Conservation (phyloP, 495 filamentous ascomycete species). For the Lophiostoma macrostomum region DNA sequence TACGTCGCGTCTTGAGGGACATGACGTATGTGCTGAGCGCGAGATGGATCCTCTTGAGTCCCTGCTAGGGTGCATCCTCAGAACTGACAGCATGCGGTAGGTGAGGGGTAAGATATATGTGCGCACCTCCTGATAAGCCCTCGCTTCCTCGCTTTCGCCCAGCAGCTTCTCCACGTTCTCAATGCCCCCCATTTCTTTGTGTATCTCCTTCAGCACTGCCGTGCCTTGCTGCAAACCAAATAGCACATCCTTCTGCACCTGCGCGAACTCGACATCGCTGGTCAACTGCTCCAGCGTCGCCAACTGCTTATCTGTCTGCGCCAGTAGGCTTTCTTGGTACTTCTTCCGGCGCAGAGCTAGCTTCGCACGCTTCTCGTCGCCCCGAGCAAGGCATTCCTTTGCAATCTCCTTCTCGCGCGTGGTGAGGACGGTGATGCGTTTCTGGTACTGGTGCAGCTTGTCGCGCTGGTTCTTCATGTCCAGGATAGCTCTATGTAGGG, state of each 20-base stretch:
- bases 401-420: constrained; percentile 79
- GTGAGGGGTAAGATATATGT: no score
- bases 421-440: constrained; percentile 79
- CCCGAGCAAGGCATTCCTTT: constrained; percentile 67
- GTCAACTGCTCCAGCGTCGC: constrained; percentile 82
- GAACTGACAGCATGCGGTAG: no score
- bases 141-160: constrained; percentile 84
- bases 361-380: constrained; percentile 76
- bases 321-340: constrained; percentile 88
- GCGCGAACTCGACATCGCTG: constrained; percentile 82
- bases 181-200: constrained; percentile 93
- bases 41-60: no score
- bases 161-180: constrained; percentile 90
- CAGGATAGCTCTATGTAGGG: constrained; percentile 71
- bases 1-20: no score
- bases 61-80: no score
- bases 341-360: constrained; percentile 92
- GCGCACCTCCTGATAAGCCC: constrained; percentile 79
- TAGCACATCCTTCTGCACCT: constrained; percentile 92
- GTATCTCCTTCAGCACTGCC: constrained; percentile 79
- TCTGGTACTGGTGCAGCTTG: constrained; percentile 91
- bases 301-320: constrained; percentile 87
- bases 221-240: constrained; percentile 93
- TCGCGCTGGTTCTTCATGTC: constrained; percentile 97
- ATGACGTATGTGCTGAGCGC: no score